These are phyloP conservation scores for Usnea hakonensis DNA, from an alignment of 495 filamentous ascomycete species.

Conservation along the genomic window DNA sequence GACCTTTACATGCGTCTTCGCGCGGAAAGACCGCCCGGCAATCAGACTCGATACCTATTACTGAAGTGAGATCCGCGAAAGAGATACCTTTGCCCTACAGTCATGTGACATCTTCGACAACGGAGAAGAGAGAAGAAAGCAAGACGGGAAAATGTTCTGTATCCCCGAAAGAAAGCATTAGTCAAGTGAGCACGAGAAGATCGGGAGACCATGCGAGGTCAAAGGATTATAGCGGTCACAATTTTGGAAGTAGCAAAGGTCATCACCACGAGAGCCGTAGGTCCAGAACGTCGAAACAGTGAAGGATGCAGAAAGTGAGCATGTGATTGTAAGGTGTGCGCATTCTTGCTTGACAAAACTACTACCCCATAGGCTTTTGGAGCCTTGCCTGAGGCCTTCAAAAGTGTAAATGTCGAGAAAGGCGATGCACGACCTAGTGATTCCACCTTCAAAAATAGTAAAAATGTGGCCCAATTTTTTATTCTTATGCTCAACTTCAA, in stretches of 20 bases:
- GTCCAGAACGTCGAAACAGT: not conserved
- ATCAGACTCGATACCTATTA: conserved; percentile 23
- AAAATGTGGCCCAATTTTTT: too few relatives aligned
- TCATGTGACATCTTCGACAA: conserved; percentile 38
- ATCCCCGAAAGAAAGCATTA: conserved; percentile 60
- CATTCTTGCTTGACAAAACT: not conserved
- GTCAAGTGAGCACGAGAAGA: conserved; percentile 48
- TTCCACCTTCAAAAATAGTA: too few relatives aligned
- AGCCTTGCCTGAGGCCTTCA: too few relatives aligned
- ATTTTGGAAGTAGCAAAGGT: conserved; percentile 1
- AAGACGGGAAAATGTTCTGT: conserved; percentile 26
- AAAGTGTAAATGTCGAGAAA: not conserved
- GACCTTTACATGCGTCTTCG: conserved; percentile 12
- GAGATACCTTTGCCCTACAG: conserved; percentile 46
- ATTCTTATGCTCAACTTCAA: not conserved
- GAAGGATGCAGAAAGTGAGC: conserved; percentile 22
- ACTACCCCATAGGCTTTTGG: not conserved
- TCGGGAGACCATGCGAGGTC: conserved; percentile 23
- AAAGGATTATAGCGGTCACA: conserved; percentile 6
- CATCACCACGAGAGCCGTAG: conserved; percentile 4
- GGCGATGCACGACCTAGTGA: not conserved
- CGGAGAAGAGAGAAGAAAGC: conserved; percentile 23
- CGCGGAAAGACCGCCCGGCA: conserved; percentile 26
- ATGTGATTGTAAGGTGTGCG: not conserved
- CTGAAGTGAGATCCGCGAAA: conserved; percentile 21